Evolutionary conservation across 2,329 filamentous ascomycete genomes (phyloP), one percentile per base, ranked within the genome.

Genomic region (Magnaporthiopsis poae): DNA sequence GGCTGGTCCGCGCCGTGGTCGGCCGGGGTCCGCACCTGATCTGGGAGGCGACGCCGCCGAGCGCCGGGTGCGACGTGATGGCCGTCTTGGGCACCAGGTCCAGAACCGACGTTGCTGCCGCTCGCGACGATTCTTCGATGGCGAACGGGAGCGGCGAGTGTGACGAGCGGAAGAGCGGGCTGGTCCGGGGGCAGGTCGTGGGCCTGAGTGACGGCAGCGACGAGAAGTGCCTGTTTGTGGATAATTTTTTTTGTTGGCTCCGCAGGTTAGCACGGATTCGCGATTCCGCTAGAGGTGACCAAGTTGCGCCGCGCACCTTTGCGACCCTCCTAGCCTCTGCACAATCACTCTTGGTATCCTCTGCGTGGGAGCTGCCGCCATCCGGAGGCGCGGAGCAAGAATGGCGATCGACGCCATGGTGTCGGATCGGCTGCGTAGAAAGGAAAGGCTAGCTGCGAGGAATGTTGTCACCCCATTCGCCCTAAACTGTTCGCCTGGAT

Each of bases 1-100:
- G 79, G 66, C 81, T 85, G 66, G 80, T 76, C 64, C 79, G 76
- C 66, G 82, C 80, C 82, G 86, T 82, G 39, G 83, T 87, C 72
- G 84, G 80, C 68, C 84, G 81, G 63, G 84, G 85, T 1, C 83
- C 85, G 77, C 81, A 87, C 66, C 85, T 82, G 69, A 86, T 77
- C 76, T 86, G 84, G 18, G 68, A 72, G 31, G 33, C 73, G 61
- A 75, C 69, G 63, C 76, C 79, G 5, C 73, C 75, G n/a, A 86
- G 75, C 11, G 82, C 81, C 36, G 84, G 84, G 73, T 86, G 80
- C 35, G 81, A 73, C 15, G 83, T 81, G 69, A 87, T 79, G 68
- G 81, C 74, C 15, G 76, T 71, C 65, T 73, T 74, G 31, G 80
- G 76, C 13, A 86, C 78, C 27, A 85, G 68, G 69, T 86, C 83